Percentiles rank a stretch among this genome's conserved stretches.
phyloP scores from a whole-genome alignment of 306 rosid genomes.

The Fagus crenata region DNA sequence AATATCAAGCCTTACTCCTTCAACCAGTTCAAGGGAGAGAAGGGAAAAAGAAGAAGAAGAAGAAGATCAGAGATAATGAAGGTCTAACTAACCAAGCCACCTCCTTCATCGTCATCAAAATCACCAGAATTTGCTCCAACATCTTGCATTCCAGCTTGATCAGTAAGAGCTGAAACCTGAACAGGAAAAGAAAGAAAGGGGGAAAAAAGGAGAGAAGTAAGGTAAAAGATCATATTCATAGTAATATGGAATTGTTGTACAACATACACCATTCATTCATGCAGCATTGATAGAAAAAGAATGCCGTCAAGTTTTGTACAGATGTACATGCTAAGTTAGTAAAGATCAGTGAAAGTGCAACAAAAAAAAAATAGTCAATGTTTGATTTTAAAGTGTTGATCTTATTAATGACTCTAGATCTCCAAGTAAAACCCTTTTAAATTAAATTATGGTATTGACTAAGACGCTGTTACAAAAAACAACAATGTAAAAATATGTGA shows the following conservation, averaged over 20 bases:
- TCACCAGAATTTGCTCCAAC: slow-evolving; percentile 79
- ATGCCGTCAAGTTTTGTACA: slow-evolving; percentile 14
- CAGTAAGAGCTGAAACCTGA: slow-evolving; percentile 89
- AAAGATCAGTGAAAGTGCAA: not conserved
- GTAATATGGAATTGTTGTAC: slow-evolving; percentile 1
- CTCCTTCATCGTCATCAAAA: slow-evolving; percentile 91
- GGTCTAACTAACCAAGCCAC: slow-evolving; percentile 69
- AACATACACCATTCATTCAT: slow-evolving; percentile 1
- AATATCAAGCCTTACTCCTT: not conserved
- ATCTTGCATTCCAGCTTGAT: slow-evolving; percentile 79
- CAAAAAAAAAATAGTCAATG: not conserved
- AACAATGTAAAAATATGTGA: not conserved
- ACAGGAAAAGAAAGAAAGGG: slow-evolving; percentile 18
- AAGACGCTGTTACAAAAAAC: not conserved
- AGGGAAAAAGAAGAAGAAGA: slow-evolving; percentile 5
- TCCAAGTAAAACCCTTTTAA: not conserved
- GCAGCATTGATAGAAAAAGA: not conserved
- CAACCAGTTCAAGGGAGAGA: not conserved
- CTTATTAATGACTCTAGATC: not conserved
- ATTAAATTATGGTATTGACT: not conserved
- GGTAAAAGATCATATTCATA: slow-evolving; percentile 15
- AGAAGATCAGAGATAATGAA: not conserved
- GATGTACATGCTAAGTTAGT: not conserved
- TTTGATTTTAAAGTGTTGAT: not conserved
- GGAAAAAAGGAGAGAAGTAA: slow-evolving; percentile 17